Percentiles rank a stretch among this genome's conserved stretches.
phyloP scores from a whole-genome alignment of 1,284 basidiomycete species.

The Volvariella surrecta region DNA sequence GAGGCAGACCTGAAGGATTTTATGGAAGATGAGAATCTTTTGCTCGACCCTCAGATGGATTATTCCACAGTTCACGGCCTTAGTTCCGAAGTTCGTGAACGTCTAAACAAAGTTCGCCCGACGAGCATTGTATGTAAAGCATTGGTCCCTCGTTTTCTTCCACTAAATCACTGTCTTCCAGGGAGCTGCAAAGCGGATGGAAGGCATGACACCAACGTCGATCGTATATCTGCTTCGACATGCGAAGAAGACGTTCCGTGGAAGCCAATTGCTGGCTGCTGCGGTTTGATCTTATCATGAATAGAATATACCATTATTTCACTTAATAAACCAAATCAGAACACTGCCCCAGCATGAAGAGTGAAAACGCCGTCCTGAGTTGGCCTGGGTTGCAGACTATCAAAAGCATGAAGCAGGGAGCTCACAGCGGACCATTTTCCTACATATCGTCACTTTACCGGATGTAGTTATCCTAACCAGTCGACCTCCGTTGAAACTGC shows the following conservation, averaged over 20 bases:
- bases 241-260: conserved; percentile 35
- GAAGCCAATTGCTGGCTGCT: neutral
- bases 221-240: conserved; percentile 57
- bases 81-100: conserved; percentile 70
- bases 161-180: conserved; percentile 18
- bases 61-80: conserved; percentile 61
- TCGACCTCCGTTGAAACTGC: too few species aligned
- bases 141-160: neutral
- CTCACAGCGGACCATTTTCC: too few species aligned
- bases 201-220: conserved; percentile 77
- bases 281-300: too few species aligned
- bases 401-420: too few species aligned
- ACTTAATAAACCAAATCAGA: too few species aligned
- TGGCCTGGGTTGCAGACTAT: too few species aligned
- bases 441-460: too few species aligned
- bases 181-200: conserved; percentile 83
- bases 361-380: too few species aligned
- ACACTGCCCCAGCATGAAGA: too few species aligned
- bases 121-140: conserved; percentile 53
- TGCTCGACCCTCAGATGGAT: conserved; percentile 63
- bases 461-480: too few species aligned
- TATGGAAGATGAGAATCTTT: conserved; percentile 66
- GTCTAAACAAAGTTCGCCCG: conserved; percentile 52
- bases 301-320: too few species aligned
- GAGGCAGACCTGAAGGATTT: conserved; percentile 72